phyloP scores from a whole-genome alignment of 352 stramenopile genomes.

The Globisporangium orthogonon region DNA sequence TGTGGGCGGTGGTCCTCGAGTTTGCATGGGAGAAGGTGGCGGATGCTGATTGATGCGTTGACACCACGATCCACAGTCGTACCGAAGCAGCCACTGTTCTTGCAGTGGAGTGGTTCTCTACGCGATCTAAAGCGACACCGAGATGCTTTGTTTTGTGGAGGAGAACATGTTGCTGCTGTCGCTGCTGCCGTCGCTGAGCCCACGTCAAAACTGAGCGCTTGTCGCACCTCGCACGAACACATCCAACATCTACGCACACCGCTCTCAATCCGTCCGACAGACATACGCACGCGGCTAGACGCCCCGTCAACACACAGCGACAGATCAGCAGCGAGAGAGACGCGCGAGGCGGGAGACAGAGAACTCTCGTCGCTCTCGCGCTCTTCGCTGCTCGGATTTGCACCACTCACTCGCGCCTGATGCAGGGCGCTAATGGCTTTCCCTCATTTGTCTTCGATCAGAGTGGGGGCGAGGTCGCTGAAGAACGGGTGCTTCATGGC shows the following conservation, averaged over 20 bases:
- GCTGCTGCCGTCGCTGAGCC: too few species aligned
- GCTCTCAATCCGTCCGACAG: background rate
- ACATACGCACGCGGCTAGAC: background rate
- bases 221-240: background rate
- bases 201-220: too few species aligned
- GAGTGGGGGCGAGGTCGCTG: conserved; percentile 80
- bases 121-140: too few species aligned
- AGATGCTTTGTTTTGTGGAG: too few species aligned
- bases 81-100: too few species aligned
- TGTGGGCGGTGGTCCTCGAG: too few species aligned
- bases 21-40: too few species aligned
- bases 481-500: conserved; percentile 98
- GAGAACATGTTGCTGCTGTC: background rate
- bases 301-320: background rate
- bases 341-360: background rate
- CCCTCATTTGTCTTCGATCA: conserved; percentile 52
- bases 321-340: background rate
- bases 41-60: too few species aligned
- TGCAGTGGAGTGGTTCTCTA: too few species aligned
- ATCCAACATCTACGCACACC: background rate
- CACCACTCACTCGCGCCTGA: too few species aligned
- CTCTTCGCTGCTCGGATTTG: background rate
- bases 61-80: too few species aligned
- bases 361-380: background rate
- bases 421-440: background rate